Evolutionary conservation across 2,329 filamentous ascomycete genomes (phyloP).

Genomic region (Shiraia bambusicola): DNA sequence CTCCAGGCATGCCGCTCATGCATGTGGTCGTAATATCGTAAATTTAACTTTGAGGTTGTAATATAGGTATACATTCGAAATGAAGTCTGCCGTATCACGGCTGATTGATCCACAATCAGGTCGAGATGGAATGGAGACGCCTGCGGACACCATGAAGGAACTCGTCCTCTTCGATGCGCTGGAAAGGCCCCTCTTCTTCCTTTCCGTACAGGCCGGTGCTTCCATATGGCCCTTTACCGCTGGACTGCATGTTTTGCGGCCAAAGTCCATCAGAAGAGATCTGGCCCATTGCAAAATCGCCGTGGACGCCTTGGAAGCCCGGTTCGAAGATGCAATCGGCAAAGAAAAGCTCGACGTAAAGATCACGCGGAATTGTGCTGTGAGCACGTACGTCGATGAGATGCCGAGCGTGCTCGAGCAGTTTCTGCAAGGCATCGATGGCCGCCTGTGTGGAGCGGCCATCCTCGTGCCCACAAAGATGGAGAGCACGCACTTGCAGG

Average conservation of each 20-base stretch:
- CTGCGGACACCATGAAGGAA: constrained; percentile 42
- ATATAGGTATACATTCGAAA: constrained; percentile 25
- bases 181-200: constrained; percentile 47
- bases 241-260: constrained; percentile 41
- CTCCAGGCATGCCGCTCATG: constrained; percentile 38
- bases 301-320: constrained; percentile 49
- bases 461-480: constrained; percentile 48
- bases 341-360: constrained; percentile 54
- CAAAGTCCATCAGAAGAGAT: constrained; percentile 45
- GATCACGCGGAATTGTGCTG: constrained; percentile 40
- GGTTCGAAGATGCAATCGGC: constrained; percentile 56
- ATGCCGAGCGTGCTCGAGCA: constrained; percentile 46
- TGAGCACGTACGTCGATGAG: constrained; percentile 45
- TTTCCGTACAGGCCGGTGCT: constrained; percentile 54
- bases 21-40: constrained; percentile 24
- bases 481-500: constrained; percentile 52
- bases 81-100: constrained; percentile 14
- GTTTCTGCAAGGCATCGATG: constrained; percentile 41
- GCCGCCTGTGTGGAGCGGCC: constrained; percentile 40
- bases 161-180: constrained; percentile 43
- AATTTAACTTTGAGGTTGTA: constrained; percentile 23
- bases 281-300: constrained; percentile 51
- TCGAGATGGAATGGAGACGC: constrained; percentile 40
- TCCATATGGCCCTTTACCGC: constrained; percentile 53
- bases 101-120: constrained; percentile 29